These are phyloP conservation scores for Aspergillus ustus DNA, from an alignment of 2,329 filamentous ascomycete species.

Conservation along the genomic window DNA sequence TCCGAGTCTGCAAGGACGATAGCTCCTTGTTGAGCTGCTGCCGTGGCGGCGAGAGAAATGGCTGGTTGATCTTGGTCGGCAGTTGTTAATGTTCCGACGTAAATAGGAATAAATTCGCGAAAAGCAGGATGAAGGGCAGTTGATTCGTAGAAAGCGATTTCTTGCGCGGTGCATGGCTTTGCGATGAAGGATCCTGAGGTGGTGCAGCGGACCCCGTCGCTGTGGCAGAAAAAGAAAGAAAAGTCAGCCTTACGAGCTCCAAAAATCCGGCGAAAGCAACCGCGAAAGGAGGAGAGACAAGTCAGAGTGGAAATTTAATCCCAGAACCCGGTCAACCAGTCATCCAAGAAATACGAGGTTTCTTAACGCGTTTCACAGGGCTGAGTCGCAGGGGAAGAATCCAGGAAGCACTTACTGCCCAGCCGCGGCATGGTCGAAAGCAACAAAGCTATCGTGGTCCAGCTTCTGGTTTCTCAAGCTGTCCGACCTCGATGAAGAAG, in stretches of 20 bases:
- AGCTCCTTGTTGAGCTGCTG: conserved; percentile 45
- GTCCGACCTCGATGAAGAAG: conserved; percentile 37
- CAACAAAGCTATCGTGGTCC: conserved; percentile 46
- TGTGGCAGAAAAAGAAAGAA: conserved; percentile 42
- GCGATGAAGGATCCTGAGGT: conserved; percentile 83
- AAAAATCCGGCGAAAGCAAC: background rate
- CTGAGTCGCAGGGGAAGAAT: conserved; percentile 18
- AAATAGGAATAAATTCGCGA: conserved; percentile 79
- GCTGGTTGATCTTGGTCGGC: conserved; percentile 54
- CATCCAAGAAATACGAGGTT: background rate
- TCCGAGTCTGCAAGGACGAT: conserved; percentile 33
- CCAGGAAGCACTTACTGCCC: conserved; percentile 51
- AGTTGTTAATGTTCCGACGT: conserved; percentile 79
- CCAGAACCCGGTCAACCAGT: background rate
- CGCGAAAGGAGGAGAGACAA: background rate
- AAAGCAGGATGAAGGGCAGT: conserved; percentile 73
- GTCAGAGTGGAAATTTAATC: background rate
- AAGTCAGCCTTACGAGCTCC: conserved; percentile 7
- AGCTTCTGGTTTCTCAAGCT: conserved; percentile 40
- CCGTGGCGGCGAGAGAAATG: conserved; percentile 50
- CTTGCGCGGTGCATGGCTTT: conserved; percentile 86
- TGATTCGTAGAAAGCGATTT: conserved; percentile 88
- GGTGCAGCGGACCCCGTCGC: conserved; percentile 88
- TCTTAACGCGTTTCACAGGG: conserved; percentile 6
- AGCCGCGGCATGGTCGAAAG: conserved; percentile 52